Conservation (phyloP, 139 green algal species). For the Chlamydomonas asymmetrica region DNA sequence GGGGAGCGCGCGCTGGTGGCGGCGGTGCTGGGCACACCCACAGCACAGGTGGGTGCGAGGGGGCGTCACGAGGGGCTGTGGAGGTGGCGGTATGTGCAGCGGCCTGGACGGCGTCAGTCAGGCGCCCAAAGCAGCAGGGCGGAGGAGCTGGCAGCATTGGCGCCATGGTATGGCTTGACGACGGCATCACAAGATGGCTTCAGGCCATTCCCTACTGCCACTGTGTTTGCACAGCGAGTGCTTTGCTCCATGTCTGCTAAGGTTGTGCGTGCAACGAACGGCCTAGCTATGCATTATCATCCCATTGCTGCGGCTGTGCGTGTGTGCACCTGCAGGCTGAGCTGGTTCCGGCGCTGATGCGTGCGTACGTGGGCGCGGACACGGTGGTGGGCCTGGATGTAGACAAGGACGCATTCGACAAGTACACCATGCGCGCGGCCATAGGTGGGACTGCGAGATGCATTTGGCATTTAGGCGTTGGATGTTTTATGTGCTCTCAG, state of each 20-base stretch:
- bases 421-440: conserved; percentile 59
- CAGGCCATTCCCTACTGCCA: too few species aligned
- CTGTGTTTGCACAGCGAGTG: too few species aligned
- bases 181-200: too few species aligned
- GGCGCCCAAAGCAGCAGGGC: too few species aligned
- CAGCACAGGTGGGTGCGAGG: conserved; percentile 3
- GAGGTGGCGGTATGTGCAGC: not conserved
- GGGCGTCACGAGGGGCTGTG: not conserved
- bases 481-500: too few species aligned
- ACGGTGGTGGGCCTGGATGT: conserved; percentile 84
- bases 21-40: conserved; percentile 61
- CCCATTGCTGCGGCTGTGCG: too few species aligned
- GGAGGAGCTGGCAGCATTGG: too few species aligned
- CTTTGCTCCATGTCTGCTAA: too few species aligned
- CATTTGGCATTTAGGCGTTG: not conserved
- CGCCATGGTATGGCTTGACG: too few species aligned
- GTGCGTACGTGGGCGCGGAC: conserved; percentile 68
- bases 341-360: conserved; percentile 76
- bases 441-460: conserved; percentile 25
- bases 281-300: too few species aligned
- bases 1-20: conserved; percentile 72
- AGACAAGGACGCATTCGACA: conserved; percentile 74
- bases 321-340: conserved; percentile 33
- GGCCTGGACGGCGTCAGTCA: too few species aligned
- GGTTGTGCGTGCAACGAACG: too few species aligned